phyloP scores from a whole-genome alignment of 1,139 yeast species.

The Pichia cactophila region DNA sequence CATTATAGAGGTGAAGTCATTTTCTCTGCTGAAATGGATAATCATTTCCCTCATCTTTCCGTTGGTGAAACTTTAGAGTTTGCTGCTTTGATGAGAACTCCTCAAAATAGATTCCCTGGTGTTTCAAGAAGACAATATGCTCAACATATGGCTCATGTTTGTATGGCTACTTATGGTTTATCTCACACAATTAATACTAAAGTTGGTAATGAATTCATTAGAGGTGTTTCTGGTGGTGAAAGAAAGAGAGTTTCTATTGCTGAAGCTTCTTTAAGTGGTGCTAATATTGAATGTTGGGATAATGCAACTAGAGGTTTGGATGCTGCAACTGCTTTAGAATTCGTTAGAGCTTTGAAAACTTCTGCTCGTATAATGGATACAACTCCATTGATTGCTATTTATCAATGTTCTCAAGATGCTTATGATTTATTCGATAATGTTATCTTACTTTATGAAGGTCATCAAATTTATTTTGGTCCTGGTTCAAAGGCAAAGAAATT shows the following conservation, averaged over 20 bases:
- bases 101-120: conserved; percentile 55
- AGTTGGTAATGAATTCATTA: conserved; percentile 38
- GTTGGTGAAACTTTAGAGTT: conserved; percentile 65
- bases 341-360: conserved; percentile 60
- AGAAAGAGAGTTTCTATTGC: conserved; percentile 44
- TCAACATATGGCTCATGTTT: conserved; percentile 46
- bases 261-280: conserved; percentile 56
- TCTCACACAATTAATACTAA: conserved; percentile 42
- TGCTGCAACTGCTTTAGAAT: conserved; percentile 73
- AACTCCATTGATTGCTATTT: conserved; percentile 71
- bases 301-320: conserved; percentile 75
- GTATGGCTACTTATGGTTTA: conserved; percentile 69
- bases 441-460: conserved; percentile 69
- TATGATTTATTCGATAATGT: conserved; percentile 75
- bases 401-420: conserved; percentile 78
- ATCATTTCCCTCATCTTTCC: conserved; percentile 65
- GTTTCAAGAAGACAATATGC: conserved; percentile 53
- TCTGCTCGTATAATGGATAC: conserved; percentile 53
- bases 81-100: conserved; percentile 60
- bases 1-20: conserved; percentile 63
- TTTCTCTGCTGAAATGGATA: conserved; percentile 65
- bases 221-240: conserved; percentile 45
- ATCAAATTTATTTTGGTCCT: conserved; percentile 70
- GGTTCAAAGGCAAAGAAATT: conserved; percentile 51
- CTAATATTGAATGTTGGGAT: conserved; percentile 63